These are phyloP conservation scores for Fraxinus baroniana DNA, from an alignment of 305 asterid genomes.

Conservation along the genomic window DNA sequence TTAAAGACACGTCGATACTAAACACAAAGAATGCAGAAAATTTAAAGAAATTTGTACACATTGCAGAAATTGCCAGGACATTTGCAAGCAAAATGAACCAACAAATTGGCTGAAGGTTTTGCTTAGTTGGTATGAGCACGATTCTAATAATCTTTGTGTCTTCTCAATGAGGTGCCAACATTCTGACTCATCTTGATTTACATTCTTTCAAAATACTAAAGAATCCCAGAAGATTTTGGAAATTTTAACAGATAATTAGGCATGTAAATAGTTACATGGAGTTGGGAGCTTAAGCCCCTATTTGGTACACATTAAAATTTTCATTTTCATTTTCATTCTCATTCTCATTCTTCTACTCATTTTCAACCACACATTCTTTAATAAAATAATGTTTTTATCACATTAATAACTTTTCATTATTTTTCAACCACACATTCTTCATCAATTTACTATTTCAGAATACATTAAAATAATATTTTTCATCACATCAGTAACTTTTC, in stretches of 20 bases:
- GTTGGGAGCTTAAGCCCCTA: not conserved
- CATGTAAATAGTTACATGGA: not conserved
- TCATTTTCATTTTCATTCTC: no score
- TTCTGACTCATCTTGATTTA: not conserved
- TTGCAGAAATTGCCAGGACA: not conserved
- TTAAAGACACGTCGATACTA: not conserved
- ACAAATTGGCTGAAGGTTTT: not conserved
- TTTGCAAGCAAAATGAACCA: not conserved
- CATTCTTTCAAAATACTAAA: not conserved
- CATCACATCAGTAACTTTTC: no score
- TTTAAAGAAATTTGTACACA: not conserved
- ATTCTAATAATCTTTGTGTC: not conserved
- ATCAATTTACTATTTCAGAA: no score
- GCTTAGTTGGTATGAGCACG: not conserved
- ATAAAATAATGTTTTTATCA: no score
- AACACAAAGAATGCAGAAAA: not conserved
- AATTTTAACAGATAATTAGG: not conserved
- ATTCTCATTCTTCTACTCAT: no score
- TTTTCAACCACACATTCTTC: no score
- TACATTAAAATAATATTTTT: no score
- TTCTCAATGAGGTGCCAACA: not conserved
- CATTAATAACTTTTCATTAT: no score
- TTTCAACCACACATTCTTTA: no score
- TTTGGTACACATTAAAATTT: no score
- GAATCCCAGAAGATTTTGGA: not conserved